These are phyloP conservation scores for Talaromyces sp. DNA, from an alignment of 2,329 filamentous ascomycete species.

Conservation along the genomic window DNA sequence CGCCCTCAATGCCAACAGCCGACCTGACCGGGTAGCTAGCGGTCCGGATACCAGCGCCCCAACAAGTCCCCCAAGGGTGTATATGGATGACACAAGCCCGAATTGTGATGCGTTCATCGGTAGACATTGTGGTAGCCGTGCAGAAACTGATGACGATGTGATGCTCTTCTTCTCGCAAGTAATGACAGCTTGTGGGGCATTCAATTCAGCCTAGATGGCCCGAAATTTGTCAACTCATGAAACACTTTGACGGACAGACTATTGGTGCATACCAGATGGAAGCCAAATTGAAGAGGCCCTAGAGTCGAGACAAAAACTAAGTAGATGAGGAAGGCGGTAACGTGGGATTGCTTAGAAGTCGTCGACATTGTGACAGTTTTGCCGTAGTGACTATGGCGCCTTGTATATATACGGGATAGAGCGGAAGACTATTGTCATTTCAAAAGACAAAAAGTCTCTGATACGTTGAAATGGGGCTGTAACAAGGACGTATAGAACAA, in stretches of 20 bases:
- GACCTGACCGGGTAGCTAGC: conserved; percentile 71
- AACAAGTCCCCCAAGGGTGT: conserved; percentile 80
- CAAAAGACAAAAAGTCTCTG: background rate
- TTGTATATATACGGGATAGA: background rate
- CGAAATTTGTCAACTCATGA: background rate
- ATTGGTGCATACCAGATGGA: conserved; percentile 67
- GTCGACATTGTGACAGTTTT: conserved; percentile 1
- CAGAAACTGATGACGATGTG: conserved; percentile 26
- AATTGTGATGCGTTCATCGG: conserved; percentile 79
- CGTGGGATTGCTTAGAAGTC: conserved; percentile 24
- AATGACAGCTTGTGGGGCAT: conserved; percentile 89
- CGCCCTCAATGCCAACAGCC: conserved; percentile 70
- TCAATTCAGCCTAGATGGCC: conserved; percentile 72
- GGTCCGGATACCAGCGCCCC: conserved; percentile 79
- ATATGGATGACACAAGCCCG: conserved; percentile 83
- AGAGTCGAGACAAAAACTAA: conserved; percentile 73
- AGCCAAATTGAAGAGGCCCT: conserved; percentile 90
- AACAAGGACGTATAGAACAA: background rate
- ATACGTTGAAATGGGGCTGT: background rate
- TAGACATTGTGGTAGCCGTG: conserved; percentile 66
- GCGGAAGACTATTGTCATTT: background rate
- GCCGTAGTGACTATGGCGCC: background rate
- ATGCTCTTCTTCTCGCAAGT: conserved; percentile 69
- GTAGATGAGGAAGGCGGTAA: conserved; percentile 74
- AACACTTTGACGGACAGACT: background rate